Conservation (phyloP, 768 basidiomycete species). For the Mrakia frigida region DNA sequence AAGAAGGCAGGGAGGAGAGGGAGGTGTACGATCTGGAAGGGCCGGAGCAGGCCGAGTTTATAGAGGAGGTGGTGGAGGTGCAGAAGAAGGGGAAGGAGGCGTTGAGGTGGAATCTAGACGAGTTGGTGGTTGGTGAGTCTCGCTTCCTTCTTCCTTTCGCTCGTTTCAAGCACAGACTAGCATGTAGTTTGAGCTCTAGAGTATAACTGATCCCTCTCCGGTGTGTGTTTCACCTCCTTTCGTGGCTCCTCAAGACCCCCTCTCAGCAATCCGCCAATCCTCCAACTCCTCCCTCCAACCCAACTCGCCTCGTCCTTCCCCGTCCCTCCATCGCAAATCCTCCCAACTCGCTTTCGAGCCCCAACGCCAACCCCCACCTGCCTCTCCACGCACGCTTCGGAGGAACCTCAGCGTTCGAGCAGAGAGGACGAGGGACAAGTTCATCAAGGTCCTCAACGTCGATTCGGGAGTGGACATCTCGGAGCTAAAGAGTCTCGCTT, state of each 20-base stretch:
- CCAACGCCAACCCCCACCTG: slow-evolving; percentile 39
- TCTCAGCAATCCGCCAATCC: slow-evolving; percentile 56
- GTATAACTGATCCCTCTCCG: no score
- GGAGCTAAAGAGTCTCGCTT: slow-evolving; percentile 86
- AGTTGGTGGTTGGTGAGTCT: slow-evolving; percentile 67
- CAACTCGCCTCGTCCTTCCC: slow-evolving; percentile 14
- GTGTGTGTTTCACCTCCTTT: slow-evolving; percentile 26
- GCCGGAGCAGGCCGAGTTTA: slow-evolving; percentile 56
- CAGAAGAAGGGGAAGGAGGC: slow-evolving; percentile 48
- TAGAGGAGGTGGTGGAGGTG: slow-evolving; percentile 37
- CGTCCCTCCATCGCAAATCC: slow-evolving; percentile 30
- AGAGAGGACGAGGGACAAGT: slow-evolving; percentile 66
- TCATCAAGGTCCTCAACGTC: slow-evolving; percentile 64
- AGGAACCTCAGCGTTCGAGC: slow-evolving; percentile 72
- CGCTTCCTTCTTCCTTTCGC: background rate
- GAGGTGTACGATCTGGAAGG: slow-evolving; percentile 47
- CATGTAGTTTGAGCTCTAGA: no score
- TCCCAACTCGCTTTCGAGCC: slow-evolving; percentile 36
- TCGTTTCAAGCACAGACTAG: no score
- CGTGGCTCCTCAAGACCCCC: no score
- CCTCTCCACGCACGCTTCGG: slow-evolving; percentile 57
- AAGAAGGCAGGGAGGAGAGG: background rate
- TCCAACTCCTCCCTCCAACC: slow-evolving; percentile 24
- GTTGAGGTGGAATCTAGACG: slow-evolving; percentile 64
- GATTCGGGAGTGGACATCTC: slow-evolving; percentile 76